Evolutionary conservation across 257 asterid genomes (phyloP), one percentile per base, ranked within the genome.

Genomic region (Datura wrightii): DNA sequence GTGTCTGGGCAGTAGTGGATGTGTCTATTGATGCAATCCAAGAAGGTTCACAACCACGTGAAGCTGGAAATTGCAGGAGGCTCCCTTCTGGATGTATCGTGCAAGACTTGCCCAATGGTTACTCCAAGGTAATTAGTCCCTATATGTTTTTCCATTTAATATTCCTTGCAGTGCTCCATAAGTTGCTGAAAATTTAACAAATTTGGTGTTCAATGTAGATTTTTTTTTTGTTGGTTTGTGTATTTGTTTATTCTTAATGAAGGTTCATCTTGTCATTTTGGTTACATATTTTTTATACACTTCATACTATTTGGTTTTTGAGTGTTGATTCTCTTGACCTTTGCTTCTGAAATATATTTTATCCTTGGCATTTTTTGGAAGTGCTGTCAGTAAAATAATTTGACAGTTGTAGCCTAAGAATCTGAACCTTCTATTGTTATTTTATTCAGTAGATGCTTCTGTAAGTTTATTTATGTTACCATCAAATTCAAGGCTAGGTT

Each of bases 1-100:
- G 92, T 76, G 85, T 79, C 59, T 96, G 99, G 99, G 96, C 90
- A 31, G 95, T 96, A 50, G 99, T 96, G 83, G 99, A 96, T 69
- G 91, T 94, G 79, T 94, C 99, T 24, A 90, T 92, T 36, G 97
- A 94, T 46, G 2, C 86, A 74, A 74, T 89, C 13, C 88, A 87
- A 82, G 94, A 89, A 65, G 91, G 88, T 65, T 19, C 87, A 10
- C 31, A 71, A 18, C 90, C 89, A 62, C 89, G 85, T 10, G 39
- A 85, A 15, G 53, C 83, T 81, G 79, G 80, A 9, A 89, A 70
- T 71, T 94, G 93, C 90, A 88, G 96, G 87, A 93, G 97, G 91
- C 97, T 92, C 36, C 98, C 99, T 84, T 96, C 99, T 0, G 99
- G 99, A 81, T 94, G 93, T 84, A 85, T 96, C 48, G 86, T 96